Percentiles rank a stretch among this genome's conserved stretches.
These are phyloP conservation scores for Leucoagaricus sp. DNA, from an alignment of 1,284 basidiomycete species.

Conservation along the genomic window DNA sequence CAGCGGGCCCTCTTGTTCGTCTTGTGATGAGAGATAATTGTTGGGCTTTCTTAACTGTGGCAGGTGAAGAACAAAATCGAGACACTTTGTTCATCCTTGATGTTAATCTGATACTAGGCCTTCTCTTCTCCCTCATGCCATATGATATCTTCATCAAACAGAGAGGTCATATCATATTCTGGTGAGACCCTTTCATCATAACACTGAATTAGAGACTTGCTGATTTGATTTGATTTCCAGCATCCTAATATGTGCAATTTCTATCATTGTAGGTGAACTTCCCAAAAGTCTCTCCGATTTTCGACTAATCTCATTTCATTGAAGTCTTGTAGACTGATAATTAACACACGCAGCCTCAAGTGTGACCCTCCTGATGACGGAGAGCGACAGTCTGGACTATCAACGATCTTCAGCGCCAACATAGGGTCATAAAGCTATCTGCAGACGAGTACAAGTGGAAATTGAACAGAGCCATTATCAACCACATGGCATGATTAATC, in stretches of 20 bases:
- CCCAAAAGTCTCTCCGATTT: background rate
- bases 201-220: too few relatives aligned
- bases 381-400: too few relatives aligned
- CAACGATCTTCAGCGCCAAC: too few relatives aligned
- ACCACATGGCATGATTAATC: too few relatives aligned
- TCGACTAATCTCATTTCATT: background rate
- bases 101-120: background rate
- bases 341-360: background rate
- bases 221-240: background rate
- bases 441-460: too few relatives aligned
- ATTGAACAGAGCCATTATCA: too few relatives aligned
- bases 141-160: background rate
- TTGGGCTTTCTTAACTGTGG: background rate
- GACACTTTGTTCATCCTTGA: background rate
- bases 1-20: background rate
- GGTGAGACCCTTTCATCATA: background rate
- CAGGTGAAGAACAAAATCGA: background rate
- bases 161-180: background rate
- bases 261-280: constrained; percentile 1
- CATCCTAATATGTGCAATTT: background rate
- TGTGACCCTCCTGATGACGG: too few relatives aligned
- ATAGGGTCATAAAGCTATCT: too few relatives aligned
- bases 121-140: background rate
- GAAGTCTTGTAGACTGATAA: background rate
- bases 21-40: background rate